Evolutionary conservation across 257 asterid genomes (phyloP), one percentile per base, ranked within the genome.

Genomic region (Solanum ossicruentum): DNA sequence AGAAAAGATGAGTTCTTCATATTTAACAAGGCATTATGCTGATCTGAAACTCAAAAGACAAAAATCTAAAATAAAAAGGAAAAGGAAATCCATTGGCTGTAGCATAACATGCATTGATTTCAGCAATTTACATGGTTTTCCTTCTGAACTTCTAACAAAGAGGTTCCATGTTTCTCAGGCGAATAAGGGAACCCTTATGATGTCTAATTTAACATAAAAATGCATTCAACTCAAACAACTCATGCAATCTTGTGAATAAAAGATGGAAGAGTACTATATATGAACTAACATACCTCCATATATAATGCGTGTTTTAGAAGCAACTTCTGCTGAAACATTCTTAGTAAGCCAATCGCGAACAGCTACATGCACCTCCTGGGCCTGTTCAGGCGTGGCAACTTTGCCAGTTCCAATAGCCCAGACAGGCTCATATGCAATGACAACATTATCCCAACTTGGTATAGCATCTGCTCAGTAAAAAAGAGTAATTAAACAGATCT

Each of bases 381-480:
- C 88, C 82, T 86, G 88, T 80, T 83, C 66, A n/a, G 88, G 88
- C 16, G 86, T 20, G 36, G 88, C 88, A 32, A 83, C 88, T 78
- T 86, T 82, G 51, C 88, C 88, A 0, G 88, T 82, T 83, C 88
- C 88, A 83, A 86, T 86, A 47, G 88, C 86, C 88, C 86, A 86
- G 45, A 86, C 86, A 72, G 88, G 88, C 73, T 86, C 88, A 75
- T 86, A 86, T 9, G 88, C 88, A 49, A 86, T 36, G 69, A 86
- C 88, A 18, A 86, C 87, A 67, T 93, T 89, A 81, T 95, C 98
- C 99, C 99, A 95, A 86, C 97, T 94, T 57, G 98, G 92, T 57
- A 95, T 95, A 71, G 98, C 95, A 90, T 95, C 98, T 97, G 92
- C 66, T 87, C 77, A 88, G 72, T 65, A 6, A 78, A 52, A 52